Percentiles rank a stretch among this genome's conserved stretches.
phyloP scores from a whole-genome alignment of 371 early-diverging fungal genomes.

The Rhizopus sp. region DNA sequence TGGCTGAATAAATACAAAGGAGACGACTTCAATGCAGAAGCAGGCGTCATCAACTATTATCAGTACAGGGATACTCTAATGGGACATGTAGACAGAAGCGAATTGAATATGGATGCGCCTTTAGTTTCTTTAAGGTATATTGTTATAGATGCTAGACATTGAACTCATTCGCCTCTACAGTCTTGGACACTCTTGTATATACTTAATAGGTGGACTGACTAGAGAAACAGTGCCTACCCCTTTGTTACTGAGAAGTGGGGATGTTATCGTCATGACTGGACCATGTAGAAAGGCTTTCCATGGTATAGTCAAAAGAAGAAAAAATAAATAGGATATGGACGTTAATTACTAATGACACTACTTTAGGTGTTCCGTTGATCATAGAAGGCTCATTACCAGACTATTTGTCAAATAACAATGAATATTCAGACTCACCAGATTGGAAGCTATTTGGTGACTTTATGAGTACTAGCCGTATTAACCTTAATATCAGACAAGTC shows the following conservation, averaged over 20 bases:
- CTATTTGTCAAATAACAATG: slow-evolving; percentile 22
- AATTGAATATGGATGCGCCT: slow-evolving; percentile 87
- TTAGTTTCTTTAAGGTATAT: slow-evolving; percentile 59
- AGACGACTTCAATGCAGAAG: slow-evolving; percentile 74
- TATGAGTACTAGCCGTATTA: slow-evolving; percentile 64
- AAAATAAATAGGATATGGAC: neutral
- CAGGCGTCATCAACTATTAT: slow-evolving; percentile 95
- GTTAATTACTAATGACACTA: neutral
- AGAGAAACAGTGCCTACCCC: slow-evolving; percentile 71
- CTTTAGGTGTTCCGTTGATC: slow-evolving; percentile 31
- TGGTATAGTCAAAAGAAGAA: slow-evolving; percentile 37
- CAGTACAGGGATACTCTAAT: slow-evolving; percentile 83
- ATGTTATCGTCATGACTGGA: slow-evolving; percentile 83
- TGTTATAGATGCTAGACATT: neutral
- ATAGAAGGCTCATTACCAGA: slow-evolving; percentile 33
- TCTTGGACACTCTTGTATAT: slow-evolving; percentile 80
- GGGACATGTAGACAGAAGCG: slow-evolving; percentile 94
- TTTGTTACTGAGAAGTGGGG: slow-evolving; percentile 76
- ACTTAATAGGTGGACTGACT: slow-evolving; percentile 74
- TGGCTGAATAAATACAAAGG: slow-evolving; percentile 47
- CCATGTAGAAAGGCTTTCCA: slow-evolving; percentile 75
- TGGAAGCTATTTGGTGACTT: slow-evolving; percentile 64
- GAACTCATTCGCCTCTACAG: slow-evolving; percentile 28
- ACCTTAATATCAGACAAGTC: slow-evolving; percentile 46
- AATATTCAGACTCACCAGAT: slow-evolving; percentile 31